phyloP scores from a whole-genome alignment of 805 yeast genomes.

The Yarrowia sp. region DNA sequence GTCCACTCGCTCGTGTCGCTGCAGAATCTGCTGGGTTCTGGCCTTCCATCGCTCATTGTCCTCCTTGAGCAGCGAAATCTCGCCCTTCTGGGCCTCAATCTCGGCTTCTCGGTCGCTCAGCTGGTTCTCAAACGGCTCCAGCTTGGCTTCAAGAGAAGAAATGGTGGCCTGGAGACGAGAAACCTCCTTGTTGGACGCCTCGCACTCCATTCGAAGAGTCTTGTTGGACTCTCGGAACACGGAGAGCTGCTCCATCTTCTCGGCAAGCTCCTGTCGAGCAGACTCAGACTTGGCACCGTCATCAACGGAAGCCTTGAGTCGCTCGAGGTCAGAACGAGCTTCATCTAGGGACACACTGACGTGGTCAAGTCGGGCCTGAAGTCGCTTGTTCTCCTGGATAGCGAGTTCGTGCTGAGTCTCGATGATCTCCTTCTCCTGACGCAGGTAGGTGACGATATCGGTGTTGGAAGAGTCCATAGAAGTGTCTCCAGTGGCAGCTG shows the following conservation, averaged over 20 bases:
- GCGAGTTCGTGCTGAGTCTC: conserved; percentile 63
- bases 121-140: conserved; percentile 57
- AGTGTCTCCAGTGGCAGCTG: conserved; percentile 36
- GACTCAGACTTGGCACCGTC: conserved; percentile 43
- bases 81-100: conserved; percentile 58
- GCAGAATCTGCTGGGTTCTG: conserved; percentile 57
- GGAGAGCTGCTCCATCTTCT: conserved; percentile 66
- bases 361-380: conserved; percentile 59
- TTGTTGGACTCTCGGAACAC: conserved; percentile 71
- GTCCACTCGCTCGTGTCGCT: conserved; percentile 57
- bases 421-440: conserved; percentile 76
- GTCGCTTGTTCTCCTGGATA: conserved; percentile 60
- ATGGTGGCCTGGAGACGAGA: conserved; percentile 55
- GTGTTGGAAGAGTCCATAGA: conserved; percentile 28
- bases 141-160: conserved; percentile 47
- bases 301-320: conserved; percentile 48
- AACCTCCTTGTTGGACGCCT: conserved; percentile 48
- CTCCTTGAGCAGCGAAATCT: conserved; percentile 56
- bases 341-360: conserved; percentile 60
- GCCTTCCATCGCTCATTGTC: conserved; percentile 68
- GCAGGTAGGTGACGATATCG: conserved; percentile 66
- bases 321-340: conserved; percentile 57
- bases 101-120: conserved; percentile 53
- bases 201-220: conserved; percentile 63
- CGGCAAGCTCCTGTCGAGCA: conserved; percentile 57